Base-by-base conservation (phyloP, 164 flowering plant species). In the Stephania yunnanensis region DNA sequence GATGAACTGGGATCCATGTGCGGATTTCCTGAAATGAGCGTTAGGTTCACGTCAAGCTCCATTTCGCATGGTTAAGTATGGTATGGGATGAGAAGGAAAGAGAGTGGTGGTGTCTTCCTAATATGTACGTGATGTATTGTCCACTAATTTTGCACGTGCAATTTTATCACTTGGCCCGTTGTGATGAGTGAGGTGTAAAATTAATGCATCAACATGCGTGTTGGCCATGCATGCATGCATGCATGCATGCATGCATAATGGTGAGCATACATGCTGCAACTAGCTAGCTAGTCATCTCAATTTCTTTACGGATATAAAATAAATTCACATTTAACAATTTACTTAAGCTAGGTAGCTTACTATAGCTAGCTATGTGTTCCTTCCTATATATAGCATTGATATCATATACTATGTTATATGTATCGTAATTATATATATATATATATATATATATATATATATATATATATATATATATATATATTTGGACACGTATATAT, bases 1-100 rank as follows among this genome's bases (percentile, higher is more conserved):
- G 12, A 10, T 52, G 10, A 15, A 36, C 42, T 36, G 42, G 42
- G 61, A 29, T 22, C 69, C 83, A 83, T 77, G 83, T 84, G 83
- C 74, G 30, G 73, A 61, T 22, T 80, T 69, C 79, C 52, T 75
- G 44, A 36, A 64, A 65, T 61, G 71, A 73, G 50, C 79, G 79
- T 87, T 87, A 78, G 85, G 87, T 75, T 71, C n/a, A 71, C 80
- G 85, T 84, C 85, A 71, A 46, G 30, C 42, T 82, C 76, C 73
- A 61, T 10, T 67, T 65, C 81, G 81, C 83, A 73, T 78, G 82
- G 82, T 77, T 74, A 78, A 44, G 74, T 72, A 70, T 76, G 61
- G 78, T 72, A 69, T 72, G 68, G 82, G 6, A 70, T 65, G 52
- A 64, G 44, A 69, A 58, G 29, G 78, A 84, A 83, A 81, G 70